phyloP scores from a whole-genome alignment of 306 rosid genomes.

The Cicer yamashitae region DNA sequence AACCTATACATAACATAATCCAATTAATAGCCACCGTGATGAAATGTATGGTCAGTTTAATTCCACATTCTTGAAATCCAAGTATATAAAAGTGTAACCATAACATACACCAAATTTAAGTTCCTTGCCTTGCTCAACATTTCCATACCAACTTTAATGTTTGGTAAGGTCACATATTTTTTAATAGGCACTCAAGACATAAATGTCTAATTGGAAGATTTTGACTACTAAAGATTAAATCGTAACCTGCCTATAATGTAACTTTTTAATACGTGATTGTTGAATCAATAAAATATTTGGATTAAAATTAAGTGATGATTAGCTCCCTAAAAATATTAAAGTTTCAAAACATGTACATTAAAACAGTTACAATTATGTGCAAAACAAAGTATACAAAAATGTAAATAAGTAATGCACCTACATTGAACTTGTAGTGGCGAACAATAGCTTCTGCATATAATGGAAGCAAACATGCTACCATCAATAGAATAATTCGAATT shows the following conservation, averaged over 20 bases:
- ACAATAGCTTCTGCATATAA: slow-evolving; percentile 48
- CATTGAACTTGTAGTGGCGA: slow-evolving; percentile 58
- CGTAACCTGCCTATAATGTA: too few species aligned
- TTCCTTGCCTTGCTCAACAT: slow-evolving; percentile 47
- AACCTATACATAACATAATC: slow-evolving; percentile 41
- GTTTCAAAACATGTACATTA: too few species aligned
- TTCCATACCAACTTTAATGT: slow-evolving; percentile 31
- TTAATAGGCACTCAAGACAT: not conserved
- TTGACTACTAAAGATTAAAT: not conserved
- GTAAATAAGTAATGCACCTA: slow-evolving; percentile 42
- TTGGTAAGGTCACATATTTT: slow-evolving; percentile 28
- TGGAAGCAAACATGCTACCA: slow-evolving; percentile 45
- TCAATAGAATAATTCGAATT: slow-evolving; percentile 19
- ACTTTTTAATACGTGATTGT: too few species aligned
- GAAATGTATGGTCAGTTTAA: not conserved
- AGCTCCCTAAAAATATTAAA: too few species aligned
- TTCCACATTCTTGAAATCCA: slow-evolving; percentile 53
- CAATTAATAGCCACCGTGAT: slow-evolving; percentile 41
- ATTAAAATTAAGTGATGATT: not conserved
- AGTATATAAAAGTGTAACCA: slow-evolving; percentile 25
- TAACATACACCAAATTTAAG: slow-evolving; percentile 42
- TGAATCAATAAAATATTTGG: not conserved
- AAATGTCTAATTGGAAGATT: not conserved
- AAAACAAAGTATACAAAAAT: not conserved
- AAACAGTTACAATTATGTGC: not conserved